phyloP scores from a whole-genome alignment of 805 yeast genomes.

The Ogataea minuta region DNA sequence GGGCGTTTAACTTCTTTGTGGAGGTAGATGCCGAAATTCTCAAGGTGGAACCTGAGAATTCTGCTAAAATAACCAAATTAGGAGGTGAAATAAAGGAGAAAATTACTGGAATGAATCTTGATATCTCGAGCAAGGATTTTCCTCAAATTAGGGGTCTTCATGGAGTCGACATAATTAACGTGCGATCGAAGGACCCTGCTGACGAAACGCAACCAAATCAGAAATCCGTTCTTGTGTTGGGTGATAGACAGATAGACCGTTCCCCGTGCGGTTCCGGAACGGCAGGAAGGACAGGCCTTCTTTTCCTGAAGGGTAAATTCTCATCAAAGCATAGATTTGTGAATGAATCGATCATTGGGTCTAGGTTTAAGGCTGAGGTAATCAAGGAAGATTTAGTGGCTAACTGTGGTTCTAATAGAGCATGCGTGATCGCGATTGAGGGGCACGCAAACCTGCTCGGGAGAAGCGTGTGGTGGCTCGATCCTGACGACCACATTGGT shows the following conservation, averaged over 20 bases:
- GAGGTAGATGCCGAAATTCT: constrained; percentile 15
- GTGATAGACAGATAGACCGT: constrained; percentile 28
- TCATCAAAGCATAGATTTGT: constrained; percentile 9
- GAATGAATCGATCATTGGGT: constrained; percentile 29
- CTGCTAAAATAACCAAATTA: constrained; percentile 16
- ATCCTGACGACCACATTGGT: constrained; percentile 23
- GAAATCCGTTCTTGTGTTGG: constrained; percentile 25
- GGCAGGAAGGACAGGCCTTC: constrained; percentile 27
- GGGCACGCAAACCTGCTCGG: constrained; percentile 28
- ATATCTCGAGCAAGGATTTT: constrained; percentile 21
- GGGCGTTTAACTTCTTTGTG: constrained; percentile 27
- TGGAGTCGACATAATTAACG: constrained; percentile 23
- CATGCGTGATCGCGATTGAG: constrained; percentile 26
- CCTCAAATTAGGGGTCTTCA: constrained; percentile 25
- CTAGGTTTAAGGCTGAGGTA: constrained; percentile 21
- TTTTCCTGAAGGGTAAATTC: constrained; percentile 18
- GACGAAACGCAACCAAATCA: constrained; percentile 20
- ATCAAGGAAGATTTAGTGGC: constrained; percentile 19
- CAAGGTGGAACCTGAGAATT: constrained; percentile 21
- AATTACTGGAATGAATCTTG: constrained; percentile 11
- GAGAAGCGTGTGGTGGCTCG: constrained; percentile 23
- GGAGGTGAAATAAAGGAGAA: constrained; percentile 24
- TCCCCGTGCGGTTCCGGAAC: constrained; percentile 33
- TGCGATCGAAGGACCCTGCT: constrained; percentile 5
- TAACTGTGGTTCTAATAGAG: constrained; percentile 19